These are phyloP conservation scores for Penicillium sp. DNA, from an alignment of 2,329 filamentous ascomycete species.

Conservation along the genomic window DNA sequence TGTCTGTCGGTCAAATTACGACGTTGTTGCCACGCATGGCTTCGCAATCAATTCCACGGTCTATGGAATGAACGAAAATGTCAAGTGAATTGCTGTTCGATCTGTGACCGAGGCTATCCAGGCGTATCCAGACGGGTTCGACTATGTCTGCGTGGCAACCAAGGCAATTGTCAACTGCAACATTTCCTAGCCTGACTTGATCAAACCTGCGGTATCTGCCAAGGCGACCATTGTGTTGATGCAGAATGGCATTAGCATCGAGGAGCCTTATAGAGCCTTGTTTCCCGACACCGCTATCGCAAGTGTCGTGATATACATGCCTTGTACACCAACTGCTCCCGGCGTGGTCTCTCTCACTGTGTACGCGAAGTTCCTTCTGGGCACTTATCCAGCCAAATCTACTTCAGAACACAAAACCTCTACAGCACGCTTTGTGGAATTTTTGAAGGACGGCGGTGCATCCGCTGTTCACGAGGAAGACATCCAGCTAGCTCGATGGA, in stretches of 20 bases:
- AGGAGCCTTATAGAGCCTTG: not conserved
- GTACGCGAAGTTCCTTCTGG: constrained; percentile 2
- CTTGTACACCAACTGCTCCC: constrained; percentile 3
- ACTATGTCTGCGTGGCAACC: constrained; percentile 3
- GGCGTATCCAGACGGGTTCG: constrained; percentile 4
- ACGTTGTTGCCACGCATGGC: constrained; percentile 3
- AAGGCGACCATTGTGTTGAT: not conserved
- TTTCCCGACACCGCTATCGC: not conserved
- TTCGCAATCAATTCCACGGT: constrained; percentile 3
- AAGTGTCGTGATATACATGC: constrained; percentile 8
- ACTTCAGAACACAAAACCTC: not conserved
- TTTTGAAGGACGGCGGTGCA: not conserved
- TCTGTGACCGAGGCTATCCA: not conserved
- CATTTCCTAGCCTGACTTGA: not conserved
- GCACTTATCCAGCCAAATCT: not conserved
- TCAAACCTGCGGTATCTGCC: constrained; percentile 5
- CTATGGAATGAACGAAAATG: not conserved
- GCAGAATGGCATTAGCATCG: constrained; percentile 8
- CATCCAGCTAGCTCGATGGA: constrained; percentile 5
- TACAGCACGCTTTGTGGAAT: not conserved
- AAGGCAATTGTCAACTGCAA: not conserved
- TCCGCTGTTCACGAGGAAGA: constrained; percentile 1
- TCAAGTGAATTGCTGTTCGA: constrained; percentile 1
- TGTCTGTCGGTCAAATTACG: constrained; percentile 8
- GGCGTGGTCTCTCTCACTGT: constrained; percentile 5